Conservation (phyloP, 768 basidiomycete species). For the Tricholoma flavovirens region DNA sequence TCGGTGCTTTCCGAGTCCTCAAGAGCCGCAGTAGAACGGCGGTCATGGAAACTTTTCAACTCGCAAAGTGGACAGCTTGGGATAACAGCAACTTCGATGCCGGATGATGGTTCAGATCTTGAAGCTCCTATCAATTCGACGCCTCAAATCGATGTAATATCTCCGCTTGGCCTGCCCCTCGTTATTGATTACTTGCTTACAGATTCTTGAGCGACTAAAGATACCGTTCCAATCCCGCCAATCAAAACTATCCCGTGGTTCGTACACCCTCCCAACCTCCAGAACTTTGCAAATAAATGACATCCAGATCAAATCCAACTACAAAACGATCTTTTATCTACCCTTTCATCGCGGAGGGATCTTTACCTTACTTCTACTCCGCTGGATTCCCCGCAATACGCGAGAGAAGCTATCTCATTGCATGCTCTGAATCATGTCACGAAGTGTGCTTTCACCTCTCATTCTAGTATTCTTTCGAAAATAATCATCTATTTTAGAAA, state of each 20-base stretch:
- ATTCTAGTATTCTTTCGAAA: background rate
- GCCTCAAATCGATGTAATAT: slow-evolving; percentile 28
- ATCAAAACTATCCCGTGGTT: slow-evolving; percentile 49
- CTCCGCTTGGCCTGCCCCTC: background rate
- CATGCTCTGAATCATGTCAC: slow-evolving; percentile 87
- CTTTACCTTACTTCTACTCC: slow-evolving; percentile 64
- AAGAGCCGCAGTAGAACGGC: slow-evolving; percentile 47
- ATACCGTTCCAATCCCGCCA: slow-evolving; percentile 50
- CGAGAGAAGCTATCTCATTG: slow-evolving; percentile 66
- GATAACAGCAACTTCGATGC: slow-evolving; percentile 41
- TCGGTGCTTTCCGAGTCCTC: slow-evolving; percentile 42
- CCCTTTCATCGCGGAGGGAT: slow-evolving; percentile 66
- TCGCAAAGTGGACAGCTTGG: slow-evolving; percentile 57
- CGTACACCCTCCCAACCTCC: slow-evolving; percentile 5
- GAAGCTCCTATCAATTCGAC: slow-evolving; percentile 21
- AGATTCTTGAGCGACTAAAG: slow-evolving; percentile 57
- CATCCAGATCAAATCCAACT: slow-evolving; percentile 43
- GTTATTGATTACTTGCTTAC: background rate
- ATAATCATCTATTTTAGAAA: slow-evolving; percentile 51
- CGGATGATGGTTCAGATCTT: slow-evolving; percentile 33
- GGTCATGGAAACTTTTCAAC: slow-evolving; percentile 50
- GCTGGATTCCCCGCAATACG: slow-evolving; percentile 55
- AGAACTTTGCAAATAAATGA: slow-evolving; percentile 3
- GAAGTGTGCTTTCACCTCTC: slow-evolving; percentile 49
- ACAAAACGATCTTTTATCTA: slow-evolving; percentile 64